Evolutionary conservation across 805 yeast species (phyloP), one percentile per base, ranked within the genome.

Genomic region (Kurtzmaniella cleridarum): DNA sequence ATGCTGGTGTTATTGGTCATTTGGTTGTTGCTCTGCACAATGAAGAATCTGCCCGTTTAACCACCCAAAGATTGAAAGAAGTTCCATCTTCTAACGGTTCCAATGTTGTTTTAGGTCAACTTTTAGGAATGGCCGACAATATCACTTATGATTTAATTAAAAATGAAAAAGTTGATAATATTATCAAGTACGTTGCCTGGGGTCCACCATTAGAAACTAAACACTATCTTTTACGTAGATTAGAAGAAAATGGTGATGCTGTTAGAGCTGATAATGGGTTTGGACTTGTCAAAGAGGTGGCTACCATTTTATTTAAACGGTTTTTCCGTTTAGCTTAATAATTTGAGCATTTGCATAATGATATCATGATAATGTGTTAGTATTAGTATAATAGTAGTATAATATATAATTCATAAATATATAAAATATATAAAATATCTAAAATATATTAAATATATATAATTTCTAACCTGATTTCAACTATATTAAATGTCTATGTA

Each of bases 141-240:
- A 76, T 86, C 44, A 87, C 96, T 18, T 73, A 75, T 57, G 87
- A 84, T 49, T 72, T 90, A 53, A 77, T 86, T 41, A 64, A 71
- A 30, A 70, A 79, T 34, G 77, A 84, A 48, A 71, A 76, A 33
- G 84, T 77, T 33, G 78, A 73, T 44, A 87, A 87, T 54, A 81
- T 90, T 39, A 81, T 91, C 64, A 91, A 91, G 66, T 90, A 91
- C 58, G 96, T 90, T 45, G 95, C 97, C 13, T 90, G 97, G 97
- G 97, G 97, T 8, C 97, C 97, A 27, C 95, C 95, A 40, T 64
- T 78, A 49, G 97, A 91, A 65, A 89, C 96, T 42, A 88, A 86
- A 66, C 95, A 87, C 50, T 90, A 90, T 57, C 66, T 90, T 44
- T 69, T 81, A 45, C 81, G 98, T 70, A 78, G 98, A 66, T 70